Evolutionary conservation across 331 rosid genomes (phyloP), one percentile per base, ranked within the genome.

Genomic region (Rhamnella rubrinervis): DNA sequence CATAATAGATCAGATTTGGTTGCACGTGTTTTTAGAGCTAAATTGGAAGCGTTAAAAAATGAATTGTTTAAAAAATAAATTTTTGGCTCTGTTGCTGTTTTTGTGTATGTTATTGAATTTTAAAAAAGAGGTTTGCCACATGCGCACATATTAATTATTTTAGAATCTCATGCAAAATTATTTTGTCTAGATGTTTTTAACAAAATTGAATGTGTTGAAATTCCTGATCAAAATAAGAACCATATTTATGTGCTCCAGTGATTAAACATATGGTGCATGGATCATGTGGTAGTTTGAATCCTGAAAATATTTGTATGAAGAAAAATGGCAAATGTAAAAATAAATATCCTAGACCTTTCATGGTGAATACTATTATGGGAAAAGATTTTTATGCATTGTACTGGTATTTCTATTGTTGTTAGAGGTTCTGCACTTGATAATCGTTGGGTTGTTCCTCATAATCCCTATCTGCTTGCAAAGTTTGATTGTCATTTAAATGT

Each of bases 31-130:
- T 71, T 60, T 37, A 52, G n/a, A 8, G 40, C 62, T n/a, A 71
- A 21, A n/a, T 10, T 62, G 4, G 18, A 61, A 5, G 59, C 56
- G 11, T 9, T 73, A 0, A 73, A 65, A 11, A 7, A 20, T 1
- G 23, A 21, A 73, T 0, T 2, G 57, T 2, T 0, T 63, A 6
- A 25, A 73, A 1, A 65, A 57, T 28, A 14, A 19, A 9, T 12
- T 18, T 15, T 65, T 57, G 19, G 78, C 14, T 18, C 9, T n/a
- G 71, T 63, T 2, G 71, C 8, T 6, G 60, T 50, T 0, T 65
- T 53, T 65, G 50, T 26, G 2, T 65, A 65, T 65, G 66, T 65
- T 6, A 57, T 55, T 20, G 71, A 73, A 8, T 56, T 65, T 65
- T 0, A 73, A 44, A 64, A 73, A 55, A 6, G n/a, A 62, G 70